Percentiles rank a stretch among this genome's conserved stretches.
These are phyloP conservation scores for Trichoderma orchidacearum DNA, from an alignment of 495 filamentous ascomycete genomes.

Conservation along the genomic window DNA sequence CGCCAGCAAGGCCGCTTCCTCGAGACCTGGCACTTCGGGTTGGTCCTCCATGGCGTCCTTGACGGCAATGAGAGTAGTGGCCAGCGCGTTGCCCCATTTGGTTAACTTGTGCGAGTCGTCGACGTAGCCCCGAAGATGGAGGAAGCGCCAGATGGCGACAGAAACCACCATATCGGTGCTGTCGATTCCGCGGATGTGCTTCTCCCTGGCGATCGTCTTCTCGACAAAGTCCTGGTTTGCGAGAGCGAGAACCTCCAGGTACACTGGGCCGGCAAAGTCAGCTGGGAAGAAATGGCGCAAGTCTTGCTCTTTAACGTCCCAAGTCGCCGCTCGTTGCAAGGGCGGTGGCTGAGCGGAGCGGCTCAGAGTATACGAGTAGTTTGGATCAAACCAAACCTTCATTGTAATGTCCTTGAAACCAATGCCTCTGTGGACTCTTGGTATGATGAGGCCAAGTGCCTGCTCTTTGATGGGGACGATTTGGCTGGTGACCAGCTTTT, in stretches of 20 bases:
- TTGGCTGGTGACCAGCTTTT: slow-evolving; percentile 55
- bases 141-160: slow-evolving; percentile 73
- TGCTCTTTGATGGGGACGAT: slow-evolving; percentile 60
- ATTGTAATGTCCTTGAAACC: slow-evolving; percentile 61
- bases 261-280: slow-evolving; percentile 39
- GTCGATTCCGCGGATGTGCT: slow-evolving; percentile 29
- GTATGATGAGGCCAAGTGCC: slow-evolving; percentile 60
- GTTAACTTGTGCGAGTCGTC: slow-evolving; percentile 72
- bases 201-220: slow-evolving; percentile 43
- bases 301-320: slow-evolving; percentile 52
- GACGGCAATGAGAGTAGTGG: slow-evolving; percentile 48
- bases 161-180: slow-evolving; percentile 59
- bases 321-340: slow-evolving; percentile 48
- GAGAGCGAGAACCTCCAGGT: slow-evolving; percentile 44
- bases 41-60: slow-evolving; percentile 46
- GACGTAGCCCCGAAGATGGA: slow-evolving; percentile 78
- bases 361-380: slow-evolving; percentile 47
- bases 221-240: slow-evolving; percentile 50
- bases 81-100: slow-evolving; percentile 67
- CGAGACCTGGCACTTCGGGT: slow-evolving; percentile 30
- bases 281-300: slow-evolving; percentile 29
- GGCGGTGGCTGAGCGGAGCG: slow-evolving; percentile 45
- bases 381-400: slow-evolving; percentile 75
- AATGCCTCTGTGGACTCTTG: slow-evolving; percentile 68
- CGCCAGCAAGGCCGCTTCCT: slow-evolving; percentile 45